Evolutionary conservation across 2,329 filamentous ascomycete genomes (phyloP).

Genomic region (Penicillium fuscoglaucum): DNA sequence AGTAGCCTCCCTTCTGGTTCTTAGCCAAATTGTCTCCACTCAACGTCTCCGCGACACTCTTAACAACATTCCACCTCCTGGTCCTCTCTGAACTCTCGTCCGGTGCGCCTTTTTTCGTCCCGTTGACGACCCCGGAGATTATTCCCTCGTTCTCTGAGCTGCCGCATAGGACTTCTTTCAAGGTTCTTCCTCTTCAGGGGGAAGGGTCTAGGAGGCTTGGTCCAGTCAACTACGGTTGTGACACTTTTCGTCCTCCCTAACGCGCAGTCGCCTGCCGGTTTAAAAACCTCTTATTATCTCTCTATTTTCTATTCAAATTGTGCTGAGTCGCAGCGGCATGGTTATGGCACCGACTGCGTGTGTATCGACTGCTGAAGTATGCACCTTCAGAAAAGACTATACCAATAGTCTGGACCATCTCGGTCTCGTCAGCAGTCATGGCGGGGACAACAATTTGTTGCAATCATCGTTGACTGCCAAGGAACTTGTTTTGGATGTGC

Average conservation of each 20-base stretch:
- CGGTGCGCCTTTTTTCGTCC: slow-evolving; percentile 42
- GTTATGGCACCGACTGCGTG: slow-evolving; percentile 72
- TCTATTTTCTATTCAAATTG: slow-evolving; percentile 25
- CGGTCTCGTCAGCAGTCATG: slow-evolving; percentile 45
- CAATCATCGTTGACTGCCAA: slow-evolving; percentile 59
- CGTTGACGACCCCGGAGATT: slow-evolving; percentile 45
- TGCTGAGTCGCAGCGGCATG: slow-evolving; percentile 47
- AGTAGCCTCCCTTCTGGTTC: slow-evolving; percentile 33
- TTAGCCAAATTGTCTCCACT: slow-evolving; percentile 48
- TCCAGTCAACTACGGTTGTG: slow-evolving; percentile 85
- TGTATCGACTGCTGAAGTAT: slow-evolving; percentile 50
- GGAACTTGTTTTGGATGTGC: slow-evolving; percentile 79
- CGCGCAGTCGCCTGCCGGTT: slow-evolving; percentile 45
- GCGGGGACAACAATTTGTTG: slow-evolving; percentile 43
- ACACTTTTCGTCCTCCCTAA: slow-evolving; percentile 96
- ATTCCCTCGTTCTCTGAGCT: slow-evolving; percentile 73
- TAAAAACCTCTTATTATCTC: slow-evolving; percentile 18
- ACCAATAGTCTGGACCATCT: slow-evolving; percentile 27
- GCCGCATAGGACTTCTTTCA: slow-evolving; percentile 99
- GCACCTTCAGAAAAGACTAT: slow-evolving; percentile 39
- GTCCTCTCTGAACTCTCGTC: slow-evolving; percentile 30
- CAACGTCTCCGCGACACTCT: slow-evolving; percentile 47
- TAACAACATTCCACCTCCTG: slow-evolving; percentile 50
- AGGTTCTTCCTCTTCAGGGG: slow-evolving; percentile 99
- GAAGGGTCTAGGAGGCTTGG: slow-evolving; percentile 99